Evolutionary conservation across 805 yeast species (phyloP).

Genomic region (Wickerhamiella siamensis): DNA sequence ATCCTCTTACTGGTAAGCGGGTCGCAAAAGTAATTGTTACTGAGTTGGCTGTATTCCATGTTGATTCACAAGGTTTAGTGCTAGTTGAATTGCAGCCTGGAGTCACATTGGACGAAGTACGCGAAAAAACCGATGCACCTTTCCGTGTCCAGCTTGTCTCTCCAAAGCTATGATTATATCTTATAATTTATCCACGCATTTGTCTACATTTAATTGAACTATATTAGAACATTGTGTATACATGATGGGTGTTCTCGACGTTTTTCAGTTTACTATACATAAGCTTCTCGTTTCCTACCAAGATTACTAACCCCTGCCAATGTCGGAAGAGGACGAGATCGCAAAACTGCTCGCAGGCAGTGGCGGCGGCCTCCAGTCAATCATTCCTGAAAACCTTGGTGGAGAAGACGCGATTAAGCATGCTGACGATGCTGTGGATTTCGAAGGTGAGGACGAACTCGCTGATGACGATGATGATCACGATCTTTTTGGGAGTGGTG

Average conservation of each 20-base stretch:
- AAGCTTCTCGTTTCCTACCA: not conserved
- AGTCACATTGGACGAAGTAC: slow-evolving; percentile 29
- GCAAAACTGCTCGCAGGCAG: slow-evolving; percentile 19
- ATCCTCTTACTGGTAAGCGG: slow-evolving; percentile 35
- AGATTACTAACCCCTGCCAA: not conserved
- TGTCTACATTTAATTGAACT: no score
- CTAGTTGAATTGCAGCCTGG: slow-evolving; percentile 32
- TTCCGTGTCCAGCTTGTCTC: slow-evolving; percentile 23
- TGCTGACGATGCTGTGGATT: slow-evolving; percentile 86
- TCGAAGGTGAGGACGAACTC: slow-evolving; percentile 84
- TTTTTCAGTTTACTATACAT: not conserved
- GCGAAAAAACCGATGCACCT: slow-evolving; percentile 29
- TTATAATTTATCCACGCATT: no score
- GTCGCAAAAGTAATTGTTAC: slow-evolving; percentile 36
- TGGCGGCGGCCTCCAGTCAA: slow-evolving; percentile 18
- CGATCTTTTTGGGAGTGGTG: slow-evolving; percentile 16
- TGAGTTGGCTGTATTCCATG: slow-evolving; percentile 34
- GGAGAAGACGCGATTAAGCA: slow-evolving; percentile 48
- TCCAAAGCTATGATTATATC: slow-evolving; percentile 5
- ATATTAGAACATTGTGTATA: no score
- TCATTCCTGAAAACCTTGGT: slow-evolving; percentile 23
- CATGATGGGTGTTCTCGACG: no score
- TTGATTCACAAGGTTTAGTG: slow-evolving; percentile 28
- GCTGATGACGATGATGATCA: slow-evolving; percentile 66
- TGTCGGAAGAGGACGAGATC: slow-evolving; percentile 23